A percentile compares a stretch with the other conserved stretches of the same genome.
phyloP scores from a whole-genome alignment of 768 basidiomycete genomes.

The Gloeopeniophorella convolvens region DNA sequence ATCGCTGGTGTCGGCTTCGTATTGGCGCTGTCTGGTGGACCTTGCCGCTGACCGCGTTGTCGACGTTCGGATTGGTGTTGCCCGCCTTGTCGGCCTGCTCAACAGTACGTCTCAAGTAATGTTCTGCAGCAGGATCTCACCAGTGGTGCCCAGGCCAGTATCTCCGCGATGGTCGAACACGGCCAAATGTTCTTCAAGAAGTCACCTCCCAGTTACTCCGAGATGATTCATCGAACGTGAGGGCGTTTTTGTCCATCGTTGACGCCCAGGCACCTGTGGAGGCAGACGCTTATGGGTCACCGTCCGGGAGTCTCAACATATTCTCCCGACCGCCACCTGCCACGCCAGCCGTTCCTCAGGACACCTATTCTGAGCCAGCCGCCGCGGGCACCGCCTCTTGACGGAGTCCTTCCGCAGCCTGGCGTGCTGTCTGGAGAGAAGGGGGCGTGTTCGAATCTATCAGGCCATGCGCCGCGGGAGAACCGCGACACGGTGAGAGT shows the following conservation, averaged over 20 bases:
- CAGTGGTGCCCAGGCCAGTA: conserved; percentile 18
- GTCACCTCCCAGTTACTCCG: conserved; percentile 8
- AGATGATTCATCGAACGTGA: conserved; percentile 57
- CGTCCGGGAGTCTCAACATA: conserved; percentile 19
- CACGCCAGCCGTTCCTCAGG: no score
- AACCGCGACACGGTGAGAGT: no score
- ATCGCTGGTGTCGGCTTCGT: conserved; percentile 37
- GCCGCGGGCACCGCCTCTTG: no score
- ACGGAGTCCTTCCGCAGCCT: no score
- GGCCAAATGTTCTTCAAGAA: not conserved
- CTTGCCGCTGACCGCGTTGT: conserved; percentile 65
- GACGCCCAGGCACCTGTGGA: not conserved
- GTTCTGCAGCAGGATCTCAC: not conserved
- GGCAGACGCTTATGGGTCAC: conserved; percentile 5
- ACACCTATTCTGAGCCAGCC: no score
- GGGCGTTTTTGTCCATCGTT: conserved; percentile 42
- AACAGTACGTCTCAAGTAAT: conserved; percentile 42
- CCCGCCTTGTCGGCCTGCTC: conserved; percentile 58
- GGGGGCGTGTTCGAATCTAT: no score
- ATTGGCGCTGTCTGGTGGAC: conserved; percentile 48
- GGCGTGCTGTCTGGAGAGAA: no score
- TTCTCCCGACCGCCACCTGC: conserved; percentile 29
- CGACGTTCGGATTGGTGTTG: conserved; percentile 81
- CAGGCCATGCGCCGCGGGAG: no score
- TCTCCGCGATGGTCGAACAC: conserved; percentile 10